These are phyloP conservation scores for Quercus alba DNA, from an alignment of 306 rosid genomes.

Conservation along the genomic window DNA sequence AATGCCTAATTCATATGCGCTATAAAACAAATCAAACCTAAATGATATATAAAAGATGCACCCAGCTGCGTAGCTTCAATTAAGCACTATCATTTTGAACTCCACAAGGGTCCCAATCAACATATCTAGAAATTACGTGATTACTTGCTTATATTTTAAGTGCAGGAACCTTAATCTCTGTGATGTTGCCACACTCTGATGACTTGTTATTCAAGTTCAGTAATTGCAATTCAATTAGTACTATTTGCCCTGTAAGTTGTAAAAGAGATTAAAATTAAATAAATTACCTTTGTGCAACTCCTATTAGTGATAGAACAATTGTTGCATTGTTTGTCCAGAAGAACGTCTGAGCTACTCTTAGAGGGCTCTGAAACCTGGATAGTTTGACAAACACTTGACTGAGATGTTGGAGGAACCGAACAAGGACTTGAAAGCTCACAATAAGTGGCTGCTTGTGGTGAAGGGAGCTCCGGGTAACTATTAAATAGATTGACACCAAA, in stretches of 20 bases:
- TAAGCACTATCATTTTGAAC: neutral
- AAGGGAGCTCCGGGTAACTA: slow-evolving; percentile 64
- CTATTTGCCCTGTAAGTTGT: neutral
- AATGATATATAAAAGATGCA: neutral
- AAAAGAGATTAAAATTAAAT: neutral
- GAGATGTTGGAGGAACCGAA: slow-evolving; percentile 48
- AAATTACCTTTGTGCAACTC: slow-evolving; percentile 64
- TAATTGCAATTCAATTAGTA: neutral
- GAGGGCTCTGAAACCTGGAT: slow-evolving; percentile 29
- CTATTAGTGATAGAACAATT: slow-evolving; percentile 40
- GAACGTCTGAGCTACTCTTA: slow-evolving; percentile 20
- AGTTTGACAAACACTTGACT: slow-evolving; percentile 32
- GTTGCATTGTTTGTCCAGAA: slow-evolving; percentile 37
- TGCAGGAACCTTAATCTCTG: neutral
- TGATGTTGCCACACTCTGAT: neutral
- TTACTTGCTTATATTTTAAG: neutral
- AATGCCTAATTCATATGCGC: too few relatives aligned
- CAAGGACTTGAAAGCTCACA: slow-evolving; percentile 27
- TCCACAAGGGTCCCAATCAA: neutral
- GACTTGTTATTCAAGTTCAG: neutral
- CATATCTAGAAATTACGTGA: too few relatives aligned
- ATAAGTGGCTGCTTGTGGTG: slow-evolving; percentile 46
- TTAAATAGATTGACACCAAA: slow-evolving; percentile 52
- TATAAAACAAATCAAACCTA: neutral
- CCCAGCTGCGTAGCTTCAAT: neutral